Base-by-base conservation (phyloP, 352 stramenopile genomes). In the Globisporangium splendens region DNA sequence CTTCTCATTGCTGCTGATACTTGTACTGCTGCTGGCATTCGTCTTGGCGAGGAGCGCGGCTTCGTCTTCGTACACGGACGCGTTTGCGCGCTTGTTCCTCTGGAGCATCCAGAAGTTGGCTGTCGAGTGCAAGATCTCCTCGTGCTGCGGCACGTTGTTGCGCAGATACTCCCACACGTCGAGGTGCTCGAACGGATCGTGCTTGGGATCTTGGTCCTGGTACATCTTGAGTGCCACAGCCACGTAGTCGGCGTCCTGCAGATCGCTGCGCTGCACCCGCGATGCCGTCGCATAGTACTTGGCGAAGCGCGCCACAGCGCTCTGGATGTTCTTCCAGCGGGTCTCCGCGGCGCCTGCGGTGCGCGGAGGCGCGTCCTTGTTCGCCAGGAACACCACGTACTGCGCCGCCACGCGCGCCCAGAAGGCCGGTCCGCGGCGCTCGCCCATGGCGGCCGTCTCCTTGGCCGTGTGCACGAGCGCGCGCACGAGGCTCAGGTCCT, bases 401-500 rank as follows among this genome's bases (percentile, higher is more conserved):
- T 54, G 46, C n/a, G 35, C 35, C 10, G 46, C 35, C 15, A 61
- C 55, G 46, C 55, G 33, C 31, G 24, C 24, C 55, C 55, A 61
- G 38, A 61, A 61, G 13, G 46, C 46, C 18, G 18, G 42, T 4
- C 31, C 35, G 0, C 55, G 46, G 17, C 46, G 21, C 14, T 54
- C 54, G 18, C 22, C n/a, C 20, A 31, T 24, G 43, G 8, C 10
- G 4, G 39, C 39, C 13, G 46, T 17, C 46, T 61, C 46, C 17
- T 39, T 28, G 18, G 53, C 21, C 21, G 22, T 22, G 33, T 38
- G 31, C 14, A 53, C 46, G 55, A 61, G 52, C 15, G 55, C 55
- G 13, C 46, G 55, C 33, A 61, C 55, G 46, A 61, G 55, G n/a
- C 20, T 44, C 44, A 66, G 8, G 10, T 70, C 63, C 28, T 69